Evolutionary conservation across 83 land plant genomes (phyloP).

Genomic region (Thuja plicata): DNA sequence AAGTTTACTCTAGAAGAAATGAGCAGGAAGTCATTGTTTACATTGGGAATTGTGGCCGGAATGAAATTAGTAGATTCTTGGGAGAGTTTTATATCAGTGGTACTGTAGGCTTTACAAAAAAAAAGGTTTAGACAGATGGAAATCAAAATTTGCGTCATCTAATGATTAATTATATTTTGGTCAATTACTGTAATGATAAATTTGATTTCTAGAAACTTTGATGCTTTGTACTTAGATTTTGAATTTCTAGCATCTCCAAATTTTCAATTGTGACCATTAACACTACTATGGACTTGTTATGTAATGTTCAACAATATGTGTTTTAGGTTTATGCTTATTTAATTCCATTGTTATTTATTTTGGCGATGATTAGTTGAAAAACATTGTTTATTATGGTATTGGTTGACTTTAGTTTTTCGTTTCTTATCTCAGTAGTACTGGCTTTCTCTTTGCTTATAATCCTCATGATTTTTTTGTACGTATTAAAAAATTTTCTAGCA

Average conservation of each 20-base stretch:
- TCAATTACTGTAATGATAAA: no score
- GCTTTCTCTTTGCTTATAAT: conserved; percentile 1
- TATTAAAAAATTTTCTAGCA: conserved; percentile 29
- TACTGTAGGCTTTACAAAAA: no score
- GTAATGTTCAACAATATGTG: not conserved
- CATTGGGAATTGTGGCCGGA: no score
- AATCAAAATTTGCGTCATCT: no score
- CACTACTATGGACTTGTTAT: not conserved
- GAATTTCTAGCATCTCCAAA: not conserved
- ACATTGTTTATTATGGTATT: not conserved
- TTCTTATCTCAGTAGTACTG: not conserved
- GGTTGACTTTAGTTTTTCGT: not conserved
- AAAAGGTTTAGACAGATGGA: no score
- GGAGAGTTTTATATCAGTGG: no score
- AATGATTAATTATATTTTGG: no score
- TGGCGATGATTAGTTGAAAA: not conserved
- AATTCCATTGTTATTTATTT: not conserved
- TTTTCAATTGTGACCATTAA: not conserved
- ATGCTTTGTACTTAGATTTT: not conserved
- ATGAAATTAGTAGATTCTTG: no score
- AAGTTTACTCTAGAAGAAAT: no score
- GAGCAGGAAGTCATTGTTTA: no score
- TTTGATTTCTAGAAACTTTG: no score
- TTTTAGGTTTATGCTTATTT: no score
- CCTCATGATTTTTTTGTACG: conserved; percentile 18